A percentile compares a stretch with the other conserved stretches of the same genome.
phyloP scores from a whole-genome alignment of 352 stramenopile species.

The Phytopythium cucurbitacearum region DNA sequence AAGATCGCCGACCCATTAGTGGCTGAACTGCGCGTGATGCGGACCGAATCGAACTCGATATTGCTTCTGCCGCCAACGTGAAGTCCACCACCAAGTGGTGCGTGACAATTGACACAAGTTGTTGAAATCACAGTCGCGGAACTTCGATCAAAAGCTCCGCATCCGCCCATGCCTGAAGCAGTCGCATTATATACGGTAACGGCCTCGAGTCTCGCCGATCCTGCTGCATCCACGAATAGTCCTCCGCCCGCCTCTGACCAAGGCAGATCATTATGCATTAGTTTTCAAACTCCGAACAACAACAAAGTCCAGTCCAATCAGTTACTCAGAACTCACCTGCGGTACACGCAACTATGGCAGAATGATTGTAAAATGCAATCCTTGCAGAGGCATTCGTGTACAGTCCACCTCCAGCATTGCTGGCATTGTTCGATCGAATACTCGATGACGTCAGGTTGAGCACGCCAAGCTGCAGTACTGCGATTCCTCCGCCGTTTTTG shows the following conservation, averaged over 20 bases:
- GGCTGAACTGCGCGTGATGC: conserved; percentile 11
- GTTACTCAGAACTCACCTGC: conserved; percentile 28
- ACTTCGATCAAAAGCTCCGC: conserved; percentile 18
- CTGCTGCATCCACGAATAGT: conserved; percentile 19
- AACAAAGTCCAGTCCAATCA: background rate
- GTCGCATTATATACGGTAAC: conserved; percentile 10
- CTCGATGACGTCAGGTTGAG: conserved; percentile 11
- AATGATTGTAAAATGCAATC: conserved; percentile 20
- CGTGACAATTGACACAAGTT: conserved; percentile 10
- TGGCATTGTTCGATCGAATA: conserved; percentile 23
- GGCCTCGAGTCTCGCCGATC: conserved; percentile 9
- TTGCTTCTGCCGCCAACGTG: conserved; percentile 11
- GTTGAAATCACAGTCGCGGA: conserved; percentile 6
- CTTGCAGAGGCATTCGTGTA: conserved; percentile 33
- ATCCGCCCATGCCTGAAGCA: conserved; percentile 20
- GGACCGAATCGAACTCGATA: conserved; percentile 7
- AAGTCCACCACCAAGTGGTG: conserved; percentile 22
- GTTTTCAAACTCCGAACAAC: no score
- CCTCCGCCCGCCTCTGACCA: conserved; percentile 2
- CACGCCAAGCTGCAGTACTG: conserved; percentile 19
- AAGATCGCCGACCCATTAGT: conserved; percentile 24
- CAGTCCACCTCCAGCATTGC: conserved; percentile 35
- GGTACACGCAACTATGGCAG: conserved; percentile 18
- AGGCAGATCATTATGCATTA: no score
- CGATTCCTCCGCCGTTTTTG: conserved; percentile 39